Conservation (phyloP, 345 rosid genomes). For the Angophora floribunda region DNA sequence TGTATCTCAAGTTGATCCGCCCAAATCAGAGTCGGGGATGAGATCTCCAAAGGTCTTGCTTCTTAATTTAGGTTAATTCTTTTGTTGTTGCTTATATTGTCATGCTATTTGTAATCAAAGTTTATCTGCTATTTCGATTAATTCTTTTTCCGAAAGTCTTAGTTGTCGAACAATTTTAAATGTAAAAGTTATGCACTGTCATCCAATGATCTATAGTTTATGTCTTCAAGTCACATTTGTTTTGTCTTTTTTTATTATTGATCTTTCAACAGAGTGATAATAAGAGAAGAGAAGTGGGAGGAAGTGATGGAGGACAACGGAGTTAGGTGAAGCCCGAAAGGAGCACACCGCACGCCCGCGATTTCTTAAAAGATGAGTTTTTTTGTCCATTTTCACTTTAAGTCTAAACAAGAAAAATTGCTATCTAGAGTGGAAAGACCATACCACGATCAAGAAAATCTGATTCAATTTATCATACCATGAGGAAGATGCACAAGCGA, state of each 20-base stretch:
- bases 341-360: background rate
- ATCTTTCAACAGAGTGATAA: background rate
- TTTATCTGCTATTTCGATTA: background rate
- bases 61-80: background rate
- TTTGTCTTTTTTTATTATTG: background rate
- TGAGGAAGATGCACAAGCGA: background rate
- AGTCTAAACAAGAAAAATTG: background rate
- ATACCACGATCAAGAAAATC: background rate
- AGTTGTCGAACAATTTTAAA: background rate
- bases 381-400: background rate
- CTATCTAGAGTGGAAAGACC: background rate
- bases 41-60: background rate
- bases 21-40: background rate
- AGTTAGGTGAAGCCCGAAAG: background rate
- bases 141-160: background rate
- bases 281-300: background rate
- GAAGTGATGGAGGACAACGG: background rate
- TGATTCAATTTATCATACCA: background rate
- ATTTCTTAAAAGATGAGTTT: background rate
- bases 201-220: background rate
- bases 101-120: background rate
- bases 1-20: accelerated
- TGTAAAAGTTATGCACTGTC: background rate
- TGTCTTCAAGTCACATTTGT: background rate
- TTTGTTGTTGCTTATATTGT: background rate